Evolutionary conservation across 169 alveolate species (phyloP), one percentile per base, ranked within the genome.

Genomic region (Theileria orientalis): DNA sequence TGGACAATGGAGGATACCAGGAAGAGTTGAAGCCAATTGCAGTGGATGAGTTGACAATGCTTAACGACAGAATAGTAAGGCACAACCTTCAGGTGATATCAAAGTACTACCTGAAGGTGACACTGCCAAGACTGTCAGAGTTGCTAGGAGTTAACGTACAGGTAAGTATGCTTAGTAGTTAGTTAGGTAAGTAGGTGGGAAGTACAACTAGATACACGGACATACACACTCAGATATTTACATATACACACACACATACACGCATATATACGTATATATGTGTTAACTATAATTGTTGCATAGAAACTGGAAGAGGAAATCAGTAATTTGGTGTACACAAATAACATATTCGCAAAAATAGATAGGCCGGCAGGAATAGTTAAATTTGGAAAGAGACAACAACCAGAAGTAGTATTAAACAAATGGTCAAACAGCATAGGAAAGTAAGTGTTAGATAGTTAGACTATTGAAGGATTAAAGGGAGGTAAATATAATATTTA

Each of bases 61-160:
- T 90, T 42, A 61, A 69, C 60, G 87, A 85, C 75, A 84, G 91
- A n/a, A 90, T 86, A 44, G 67, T 90, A 51, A 93, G 85, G 68
- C 94, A 90, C 79, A 86, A 90, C 71, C 68, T 90, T 13, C 84
- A 74, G 60, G 78, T 90, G 29, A 80, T 77, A 3, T 76, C 89
- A 46, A 83, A 83, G 49, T 85, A 75, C 69, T 90, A 90, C 83
- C 72, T 76, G 47, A 57, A 74, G 51, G 47, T 86, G 0, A 68
- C 80, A 0, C 70, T 86, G 27, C 29, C 27, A 33, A 78, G 94
- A 30, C 72, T 90, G 44, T 29, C 89, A 14, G 82, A 78, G 16
- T 67, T 86, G 13, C 29, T 76, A 23, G 64, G 72, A 47, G 52
- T 86, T 46, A 32, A 69, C 42, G 35, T 75, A 9, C 89, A 86